Evolutionary conservation across 2,329 filamentous ascomycete genomes (phyloP), one percentile per base, ranked within the genome.

Genomic region (Fusarium albosuccineum): DNA sequence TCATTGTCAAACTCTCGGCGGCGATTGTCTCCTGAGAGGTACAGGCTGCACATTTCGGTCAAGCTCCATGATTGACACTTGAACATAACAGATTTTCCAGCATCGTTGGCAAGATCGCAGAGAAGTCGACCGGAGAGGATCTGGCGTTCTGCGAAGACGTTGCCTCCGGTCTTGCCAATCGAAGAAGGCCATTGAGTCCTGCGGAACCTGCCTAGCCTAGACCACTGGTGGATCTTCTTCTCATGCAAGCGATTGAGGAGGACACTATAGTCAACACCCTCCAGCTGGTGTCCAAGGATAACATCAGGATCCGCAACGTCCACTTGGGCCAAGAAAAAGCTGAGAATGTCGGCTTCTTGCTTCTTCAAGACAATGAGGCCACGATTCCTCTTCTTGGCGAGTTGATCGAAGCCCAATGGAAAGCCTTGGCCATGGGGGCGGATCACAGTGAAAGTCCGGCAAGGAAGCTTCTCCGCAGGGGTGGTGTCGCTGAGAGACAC

Each of bases 31-130:
- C 88, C 88, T 33, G 89, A 86, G 6, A 99, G 89, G 70, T 97
- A 97, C 14, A 98, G 86, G 67, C 91, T 92, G 77, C 94, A 97
- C 94, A 99, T 99, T 79, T 99, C 96, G 2, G 95, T 97, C 78
- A 99, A 85, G 78, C 92, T 97, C 96, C 96, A 99, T 4, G 94
- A 97, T 79, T 97, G 95, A 78, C 96, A 99, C 81, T 97, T 97
- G 73, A 88, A 90, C 95, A 98, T 98, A 68, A 94, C 88, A 10
- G 95, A 97, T 83, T 97, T 98, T 78, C 96, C 96, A 75, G 97
- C 92, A 72, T 99, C 96, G 77, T 99, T 99, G 60, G 91, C 94
- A 62, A 98, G 84, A 81, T 99, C 96, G 77, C 96, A 98, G 58
- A 98, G 87, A 62, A 99, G 83, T 71, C 96, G 91, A 40, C 96